These are phyloP conservation scores for Paramecium primaurelia DNA, from an alignment of 73 alveolate genomes.

Conservation along the genomic window DNA sequence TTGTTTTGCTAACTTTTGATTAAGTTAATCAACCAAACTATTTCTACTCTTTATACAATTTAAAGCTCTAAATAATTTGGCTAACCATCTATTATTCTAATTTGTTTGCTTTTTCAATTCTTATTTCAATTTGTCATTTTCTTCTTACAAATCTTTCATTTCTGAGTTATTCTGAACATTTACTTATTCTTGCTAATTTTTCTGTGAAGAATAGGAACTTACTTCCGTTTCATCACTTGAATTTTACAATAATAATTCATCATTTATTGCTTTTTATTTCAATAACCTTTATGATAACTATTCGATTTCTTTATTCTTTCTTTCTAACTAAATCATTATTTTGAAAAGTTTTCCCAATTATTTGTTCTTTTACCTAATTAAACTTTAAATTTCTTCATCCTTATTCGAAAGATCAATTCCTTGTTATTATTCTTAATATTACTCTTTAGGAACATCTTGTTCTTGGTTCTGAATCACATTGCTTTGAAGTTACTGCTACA, in stretches of 20 bases:
- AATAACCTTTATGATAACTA: neutral
- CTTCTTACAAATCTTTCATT: neutral
- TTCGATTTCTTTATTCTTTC: neutral
- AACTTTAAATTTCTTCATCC: neutral
- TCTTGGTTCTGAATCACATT: no score
- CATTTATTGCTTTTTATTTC: neutral
- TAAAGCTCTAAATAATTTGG: neutral
- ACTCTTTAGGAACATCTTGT: no score
- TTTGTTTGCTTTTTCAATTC: neutral
- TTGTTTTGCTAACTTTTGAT: neutral
- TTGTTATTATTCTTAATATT: no score
- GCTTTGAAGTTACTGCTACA: neutral
- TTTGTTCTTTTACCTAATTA: neutral
- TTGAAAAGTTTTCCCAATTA: neutral
- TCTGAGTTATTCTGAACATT: neutral
- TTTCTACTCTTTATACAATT: neutral
- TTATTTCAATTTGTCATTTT: neutral
- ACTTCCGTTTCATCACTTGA: neutral
- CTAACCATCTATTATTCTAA: neutral
- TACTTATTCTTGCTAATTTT: neutral
- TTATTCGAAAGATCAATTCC: neutral
- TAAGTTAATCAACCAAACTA: neutral
- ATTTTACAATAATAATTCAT: neutral
- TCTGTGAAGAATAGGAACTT: neutral
- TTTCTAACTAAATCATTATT: neutral